Base-by-base conservation (phyloP, 2,329 filamentous ascomycete species). In the Fusarium oxysporum region DNA sequence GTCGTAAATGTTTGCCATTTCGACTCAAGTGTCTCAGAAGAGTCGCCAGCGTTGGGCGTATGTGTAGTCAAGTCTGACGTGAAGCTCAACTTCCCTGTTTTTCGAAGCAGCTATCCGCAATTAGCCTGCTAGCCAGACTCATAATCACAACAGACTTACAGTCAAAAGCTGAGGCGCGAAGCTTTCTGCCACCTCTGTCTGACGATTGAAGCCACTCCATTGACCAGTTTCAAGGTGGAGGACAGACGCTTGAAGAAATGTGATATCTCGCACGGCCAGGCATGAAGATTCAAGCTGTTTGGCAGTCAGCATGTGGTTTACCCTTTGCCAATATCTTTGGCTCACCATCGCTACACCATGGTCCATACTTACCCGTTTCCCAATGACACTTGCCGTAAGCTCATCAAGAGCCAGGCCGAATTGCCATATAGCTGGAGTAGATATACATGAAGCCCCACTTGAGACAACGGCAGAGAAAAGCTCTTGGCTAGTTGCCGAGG, bases 361-460 rank as follows among this genome's bases (percentile, higher is more conserved):
- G 21, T 14, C 57, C 33, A 62, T 38, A 61, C 73, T 61, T 74
- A 77, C 75, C 51, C 55, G 67, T 38, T 68, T 66, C 32, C 59
- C 55, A 41, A 74, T 70, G 8, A 60, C 64, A 50, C 62, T 45
- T 44, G 47, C 60, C 17, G 64, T 56, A n/a, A 77, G 55, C 13
- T 76, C 65, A 33, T 77, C 56, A 41, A 77, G 65, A 17, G 72
- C 73, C 16, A 77, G 65, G 6, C 75, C 75, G 37, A 77, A 77
- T 30, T 77, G 73, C 75, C 75, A 77, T 59, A 77, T 67, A 6
- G 61, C 61, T 7, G 70, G 60, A 48, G 50, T 65, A 12, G 75
- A 77, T 19, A 73, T 69, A 19, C 62, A 67, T 2, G 68, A 62
- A 33, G 75, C 73, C 37, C 75, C 75, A 25, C 65, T 72, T n/a